These are phyloP conservation scores for Scopulariopsis brevicaulis DNA, from an alignment of 2,329 filamentous ascomycete genomes.

Conservation along the genomic window DNA sequence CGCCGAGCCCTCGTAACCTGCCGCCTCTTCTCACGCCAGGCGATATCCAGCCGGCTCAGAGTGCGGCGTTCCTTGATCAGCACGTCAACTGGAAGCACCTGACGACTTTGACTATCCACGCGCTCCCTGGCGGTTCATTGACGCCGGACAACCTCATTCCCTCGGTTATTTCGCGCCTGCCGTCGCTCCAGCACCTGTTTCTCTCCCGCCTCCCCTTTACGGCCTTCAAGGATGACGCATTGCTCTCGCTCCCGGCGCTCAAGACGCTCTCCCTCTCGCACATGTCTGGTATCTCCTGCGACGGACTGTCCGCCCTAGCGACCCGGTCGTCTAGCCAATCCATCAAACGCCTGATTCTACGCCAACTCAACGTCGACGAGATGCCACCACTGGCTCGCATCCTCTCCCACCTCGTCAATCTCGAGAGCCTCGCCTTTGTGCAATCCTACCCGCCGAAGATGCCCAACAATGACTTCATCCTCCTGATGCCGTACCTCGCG, in stretches of 20 bases:
- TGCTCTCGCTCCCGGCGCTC: constrained; percentile 43
- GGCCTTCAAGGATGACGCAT: constrained; percentile 44
- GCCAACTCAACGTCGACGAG: constrained; percentile 43
- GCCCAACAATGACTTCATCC: constrained; percentile 40
- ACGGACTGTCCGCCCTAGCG: constrained; percentile 45
- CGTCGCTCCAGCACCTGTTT: constrained; percentile 45
- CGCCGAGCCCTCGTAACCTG: neutral
- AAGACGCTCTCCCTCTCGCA: constrained; percentile 42
- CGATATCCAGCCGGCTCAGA: constrained; percentile 19
- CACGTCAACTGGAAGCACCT: constrained; percentile 46
- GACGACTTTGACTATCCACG: constrained; percentile 45
- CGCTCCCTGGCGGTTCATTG: constrained; percentile 41
- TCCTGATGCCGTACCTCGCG: constrained; percentile 53
- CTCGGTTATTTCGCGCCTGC: constrained; percentile 35
- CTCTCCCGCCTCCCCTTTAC: constrained; percentile 42
- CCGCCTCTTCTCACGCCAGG: constrained; percentile 16
- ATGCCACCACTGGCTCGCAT: constrained; percentile 47
- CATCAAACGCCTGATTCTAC: constrained; percentile 39
- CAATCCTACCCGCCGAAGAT: constrained; percentile 44
- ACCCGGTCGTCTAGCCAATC: constrained; percentile 31
- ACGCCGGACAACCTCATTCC: constrained; percentile 40
- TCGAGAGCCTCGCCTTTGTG: constrained; percentile 40
- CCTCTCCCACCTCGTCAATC: constrained; percentile 38
- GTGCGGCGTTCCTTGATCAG: constrained; percentile 32
- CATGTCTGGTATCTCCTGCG: constrained; percentile 42